Evolutionary conservation across 1,284 basidiomycete species (phyloP).

Genomic region (Boletus putidus): DNA sequence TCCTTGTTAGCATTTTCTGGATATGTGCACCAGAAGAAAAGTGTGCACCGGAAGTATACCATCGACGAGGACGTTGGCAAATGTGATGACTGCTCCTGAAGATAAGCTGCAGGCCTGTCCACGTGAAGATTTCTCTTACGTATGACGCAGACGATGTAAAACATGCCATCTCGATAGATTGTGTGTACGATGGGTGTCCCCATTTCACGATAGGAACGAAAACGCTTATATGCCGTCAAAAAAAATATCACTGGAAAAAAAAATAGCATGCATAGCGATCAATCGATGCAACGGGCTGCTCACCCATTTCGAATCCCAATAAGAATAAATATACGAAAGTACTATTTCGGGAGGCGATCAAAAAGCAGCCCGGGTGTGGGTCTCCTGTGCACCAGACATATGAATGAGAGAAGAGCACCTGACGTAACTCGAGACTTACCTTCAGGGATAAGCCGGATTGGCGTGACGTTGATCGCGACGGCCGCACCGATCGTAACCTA

Average conservation of each 20-base stretch:
- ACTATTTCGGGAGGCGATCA: background rate
- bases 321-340: slow-evolving; percentile 10
- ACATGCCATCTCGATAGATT: slow-evolving; percentile 20
- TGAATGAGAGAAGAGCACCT: too few species aligned
- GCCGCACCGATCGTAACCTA: slow-evolving; percentile 2
- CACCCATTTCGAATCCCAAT: slow-evolving; percentile 13
- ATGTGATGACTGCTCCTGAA: slow-evolving; percentile 16
- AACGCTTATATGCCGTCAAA: slow-evolving; percentile 16
- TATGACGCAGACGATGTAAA: slow-evolving; percentile 24
- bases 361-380: background rate
- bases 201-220: slow-evolving; percentile 11
- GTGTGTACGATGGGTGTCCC: slow-evolving; percentile 2
- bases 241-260: slow-evolving; percentile 17
- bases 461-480: background rate
- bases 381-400: background rate
- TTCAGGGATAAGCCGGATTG: slow-evolving; percentile 7
- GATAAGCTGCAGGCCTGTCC: background rate
- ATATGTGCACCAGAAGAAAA: background rate
- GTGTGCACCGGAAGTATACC: slow-evolving; percentile 17
- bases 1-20: background rate
- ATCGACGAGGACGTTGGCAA: slow-evolving; percentile 19
- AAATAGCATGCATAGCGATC: background rate
- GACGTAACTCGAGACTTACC: background rate
- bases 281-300: background rate
- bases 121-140: slow-evolving; percentile 4